Base-by-base conservation (phyloP, 1,284 basidiomycete species). In the Ganoderma meredithae region DNA sequence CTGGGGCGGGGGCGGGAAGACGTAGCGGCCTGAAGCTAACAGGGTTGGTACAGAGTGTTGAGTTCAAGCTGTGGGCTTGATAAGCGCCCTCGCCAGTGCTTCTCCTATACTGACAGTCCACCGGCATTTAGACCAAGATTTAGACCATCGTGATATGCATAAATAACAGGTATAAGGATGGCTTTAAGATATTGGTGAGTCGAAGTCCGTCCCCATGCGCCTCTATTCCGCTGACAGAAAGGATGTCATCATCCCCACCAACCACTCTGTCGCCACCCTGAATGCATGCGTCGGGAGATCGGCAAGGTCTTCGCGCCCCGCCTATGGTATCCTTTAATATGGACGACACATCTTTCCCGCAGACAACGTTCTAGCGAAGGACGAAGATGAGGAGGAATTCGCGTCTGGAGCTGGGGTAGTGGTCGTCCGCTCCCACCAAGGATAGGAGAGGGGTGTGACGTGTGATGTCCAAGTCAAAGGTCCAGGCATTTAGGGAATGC, bases 341-440 rank as follows among this genome's bases (percentile, higher is more conserved):
- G 4, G 66, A 62, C 7, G 62, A 47, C 19, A 22, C 40, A 33
- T 67, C 66, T 36, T 63, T 33, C 3, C 59, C 66, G 10, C 12
- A 31, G 9, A 67, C 58, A 36, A 67, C 33, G 12, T 36, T 31
- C 66, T 62, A 64, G 10, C 66, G 58, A 19, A 58, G 39, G n/a
- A 39, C 58, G 4, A 56, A 15, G 17, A 7, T 22, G 49, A 67
- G 62, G 1, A 64, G 62, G n/a, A 12, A 19, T 39, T 64, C 13
- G 10, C 49, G 49, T 7, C 58, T 49, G 7, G n/a, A 6, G 13
- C 31, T 63, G 31, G 44, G 52, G 25, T 63, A 67, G 22, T 44
- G 27, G 33, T 66, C 65, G 39, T 66, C 65, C 22, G 65, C 60
- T 43, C 58, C 55, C 13, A 53, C 43, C 47, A 59, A 6, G 65